Percentiles rank a stretch among this genome's conserved stretches.
Conservation (phyloP, 2,329 filamentous ascomycete genomes). For the Aspergillus texensis region DNA sequence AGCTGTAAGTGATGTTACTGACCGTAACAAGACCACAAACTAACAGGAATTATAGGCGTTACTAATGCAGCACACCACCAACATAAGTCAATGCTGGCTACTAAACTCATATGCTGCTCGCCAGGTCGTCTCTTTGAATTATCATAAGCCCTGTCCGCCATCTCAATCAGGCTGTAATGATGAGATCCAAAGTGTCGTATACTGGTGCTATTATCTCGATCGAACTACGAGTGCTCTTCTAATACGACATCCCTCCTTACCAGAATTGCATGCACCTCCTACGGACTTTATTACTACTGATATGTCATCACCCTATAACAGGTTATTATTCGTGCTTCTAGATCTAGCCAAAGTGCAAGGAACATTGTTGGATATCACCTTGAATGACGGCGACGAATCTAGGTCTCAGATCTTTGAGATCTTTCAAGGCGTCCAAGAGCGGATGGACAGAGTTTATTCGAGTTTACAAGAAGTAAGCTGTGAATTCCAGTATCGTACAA, state of each 20-base stretch:
- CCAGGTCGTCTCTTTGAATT: slow-evolving; percentile 27
- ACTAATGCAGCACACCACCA: slow-evolving; percentile 29
- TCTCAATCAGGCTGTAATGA: slow-evolving; percentile 2
- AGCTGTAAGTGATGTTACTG: slow-evolving; percentile 18
- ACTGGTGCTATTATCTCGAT: slow-evolving; percentile 34
- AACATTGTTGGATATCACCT: slow-evolving; percentile 5
- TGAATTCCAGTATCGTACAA: not conserved
- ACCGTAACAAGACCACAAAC: not conserved
- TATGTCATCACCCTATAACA: slow-evolving; percentile 10
- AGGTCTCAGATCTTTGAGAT: slow-evolving; percentile 6
- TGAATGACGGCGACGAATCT: not conserved
- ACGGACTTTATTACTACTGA: slow-evolving; percentile 6
- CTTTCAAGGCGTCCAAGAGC: slow-evolving; percentile 19
- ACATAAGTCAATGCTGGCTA: slow-evolving; percentile 28
- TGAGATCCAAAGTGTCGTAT: slow-evolving; percentile 24
- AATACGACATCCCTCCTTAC: slow-evolving; percentile 21
- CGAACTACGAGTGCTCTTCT: slow-evolving; percentile 30
- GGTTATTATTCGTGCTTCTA: slow-evolving; percentile 11
- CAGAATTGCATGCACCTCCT: slow-evolving; percentile 9
- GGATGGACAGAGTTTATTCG: slow-evolving; percentile 22
- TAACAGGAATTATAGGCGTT: slow-evolving; percentile 18
- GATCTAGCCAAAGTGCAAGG: slow-evolving; percentile 20
- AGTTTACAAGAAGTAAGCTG: slow-evolving; percentile 21
- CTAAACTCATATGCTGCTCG: slow-evolving; percentile 30
- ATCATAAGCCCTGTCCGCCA: slow-evolving; percentile 16